These are phyloP conservation scores for Penicillium italicum DNA, from an alignment of 2,329 filamentous ascomycete genomes.

Conservation along the genomic window DNA sequence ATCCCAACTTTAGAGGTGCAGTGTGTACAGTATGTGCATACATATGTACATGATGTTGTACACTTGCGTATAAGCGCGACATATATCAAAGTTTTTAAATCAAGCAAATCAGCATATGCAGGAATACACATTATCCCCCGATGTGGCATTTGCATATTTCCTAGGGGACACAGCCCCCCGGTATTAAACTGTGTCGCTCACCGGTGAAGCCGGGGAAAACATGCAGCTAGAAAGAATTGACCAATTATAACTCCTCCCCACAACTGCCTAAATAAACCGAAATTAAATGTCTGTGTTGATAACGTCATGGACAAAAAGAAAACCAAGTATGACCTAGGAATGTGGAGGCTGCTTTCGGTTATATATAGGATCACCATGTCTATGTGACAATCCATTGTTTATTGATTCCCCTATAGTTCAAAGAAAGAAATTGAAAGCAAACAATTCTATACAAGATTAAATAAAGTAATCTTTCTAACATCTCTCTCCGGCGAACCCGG, in stretches of 20 bases:
- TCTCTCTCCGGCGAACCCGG: constrained; percentile 22
- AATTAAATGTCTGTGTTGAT: constrained; percentile 16
- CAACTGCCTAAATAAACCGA: constrained; percentile 11
- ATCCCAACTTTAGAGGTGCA: neutral
- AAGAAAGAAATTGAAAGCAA: neutral
- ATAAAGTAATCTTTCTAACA: neutral
- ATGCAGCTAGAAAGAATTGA: constrained; percentile 12
- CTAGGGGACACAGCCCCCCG: too few species aligned
- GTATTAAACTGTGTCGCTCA: constrained; percentile 24
- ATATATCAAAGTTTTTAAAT: neutral
- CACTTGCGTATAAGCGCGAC: neutral
- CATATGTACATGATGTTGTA: neutral
- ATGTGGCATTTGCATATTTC: neutral
- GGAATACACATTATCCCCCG: neutral
- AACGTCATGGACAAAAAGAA: constrained; percentile 27
- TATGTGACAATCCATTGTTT: neutral
- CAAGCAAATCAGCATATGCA: neutral
- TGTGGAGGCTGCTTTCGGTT: constrained; percentile 14
- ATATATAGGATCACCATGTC: neutral
- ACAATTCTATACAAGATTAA: neutral
- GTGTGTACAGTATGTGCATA: neutral
- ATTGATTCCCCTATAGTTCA: neutral
- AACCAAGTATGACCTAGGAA: too few species aligned
- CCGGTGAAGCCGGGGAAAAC: constrained; percentile 25
- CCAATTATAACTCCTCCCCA: constrained; percentile 17